Base-by-base conservation (phyloP, 306 rosid genomes). In the Pyrus pyrifolia region DNA sequence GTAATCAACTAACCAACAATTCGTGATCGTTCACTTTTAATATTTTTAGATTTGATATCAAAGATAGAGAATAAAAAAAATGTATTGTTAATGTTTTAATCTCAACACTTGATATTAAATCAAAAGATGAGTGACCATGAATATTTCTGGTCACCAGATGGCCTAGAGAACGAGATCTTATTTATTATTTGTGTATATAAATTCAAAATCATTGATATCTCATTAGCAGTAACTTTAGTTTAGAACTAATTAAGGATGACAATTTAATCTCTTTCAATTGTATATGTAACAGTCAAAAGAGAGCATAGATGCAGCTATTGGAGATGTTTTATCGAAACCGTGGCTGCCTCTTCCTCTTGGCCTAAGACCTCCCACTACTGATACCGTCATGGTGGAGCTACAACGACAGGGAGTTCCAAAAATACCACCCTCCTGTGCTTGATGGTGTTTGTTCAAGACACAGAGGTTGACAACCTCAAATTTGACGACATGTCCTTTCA, bases 301-400 rank as follows among this genome's bases (percentile, higher is more conserved):
- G 82, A 88, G 97, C 80, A 75, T 95, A 75, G 98, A 95, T 81
- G 90, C 89, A 82, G 96, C 93, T 7, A 83, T 95, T 66, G 96
- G 90, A 84, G 98, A 92, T 73, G 96, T 85, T 73, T 76, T 95
- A 80, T 80, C 90, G 66, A 90, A 89, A 76, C 98, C 98, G 62
- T 88, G 97, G 98, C 81, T 87, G 68, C 97, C 97, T 3, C 93
- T 95, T 40, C 97, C 98, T 44, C 87, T 95, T 46, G 96, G 98
- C 53, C 86, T 95, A 2, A 95, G 89, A 57, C 92, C 97, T 67
- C 98, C 98, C 19, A 85, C 86, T 1, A 71, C 83, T 63, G 97
- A 89, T 51, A 79, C 90, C 29, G 98, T 95, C 12, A 66, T 89
- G 89, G 78, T 68, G 31, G 96, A 95, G 79, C 81, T 95, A n/a